phyloP scores from a whole-genome alignment of 2,329 filamentous ascomycete genomes.

The Pseudogymnoascus sp. region DNA sequence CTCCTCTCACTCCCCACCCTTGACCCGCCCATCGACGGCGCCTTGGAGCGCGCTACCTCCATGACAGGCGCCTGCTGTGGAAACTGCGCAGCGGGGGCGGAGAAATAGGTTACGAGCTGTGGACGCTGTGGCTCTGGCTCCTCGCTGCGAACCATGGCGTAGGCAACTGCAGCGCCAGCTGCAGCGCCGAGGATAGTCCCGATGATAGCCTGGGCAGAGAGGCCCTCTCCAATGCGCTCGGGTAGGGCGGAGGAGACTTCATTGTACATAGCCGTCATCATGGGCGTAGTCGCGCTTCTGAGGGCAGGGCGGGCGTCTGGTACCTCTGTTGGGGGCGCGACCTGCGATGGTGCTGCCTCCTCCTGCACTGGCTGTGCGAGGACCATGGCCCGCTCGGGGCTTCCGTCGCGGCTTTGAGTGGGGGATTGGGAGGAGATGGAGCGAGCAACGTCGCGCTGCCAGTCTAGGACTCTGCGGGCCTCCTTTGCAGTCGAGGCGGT shows the following conservation, averaged over 20 bases:
- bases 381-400: not conserved
- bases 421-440: slow-evolving; percentile 20
- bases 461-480: slow-evolving; percentile 37
- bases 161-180: slow-evolving; percentile 69
- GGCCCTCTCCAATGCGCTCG: not conserved
- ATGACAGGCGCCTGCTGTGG: not conserved
- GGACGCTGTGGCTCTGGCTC: slow-evolving; percentile 17
- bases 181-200: slow-evolving; percentile 74
- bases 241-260: not conserved
- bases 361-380: not conserved
- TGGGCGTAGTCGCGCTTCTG: not conserved
- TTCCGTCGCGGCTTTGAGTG: not conserved
- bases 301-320: not conserved
- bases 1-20: not conserved
- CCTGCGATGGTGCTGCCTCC: not conserved
- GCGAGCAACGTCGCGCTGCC: slow-evolving; percentile 36
- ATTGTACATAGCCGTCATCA: not conserved
- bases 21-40: not conserved
- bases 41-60: slow-evolving; percentile 4
- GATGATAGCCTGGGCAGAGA: slow-evolving; percentile 57
- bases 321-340: not conserved
- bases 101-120: slow-evolving; percentile 5
- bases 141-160: slow-evolving; percentile 63
- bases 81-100: not conserved
- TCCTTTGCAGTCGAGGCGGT: slow-evolving; percentile 27